These are phyloP conservation scores for Coelastrella sp. DNA, from an alignment of 139 green algal species.

Conservation along the genomic window DNA sequence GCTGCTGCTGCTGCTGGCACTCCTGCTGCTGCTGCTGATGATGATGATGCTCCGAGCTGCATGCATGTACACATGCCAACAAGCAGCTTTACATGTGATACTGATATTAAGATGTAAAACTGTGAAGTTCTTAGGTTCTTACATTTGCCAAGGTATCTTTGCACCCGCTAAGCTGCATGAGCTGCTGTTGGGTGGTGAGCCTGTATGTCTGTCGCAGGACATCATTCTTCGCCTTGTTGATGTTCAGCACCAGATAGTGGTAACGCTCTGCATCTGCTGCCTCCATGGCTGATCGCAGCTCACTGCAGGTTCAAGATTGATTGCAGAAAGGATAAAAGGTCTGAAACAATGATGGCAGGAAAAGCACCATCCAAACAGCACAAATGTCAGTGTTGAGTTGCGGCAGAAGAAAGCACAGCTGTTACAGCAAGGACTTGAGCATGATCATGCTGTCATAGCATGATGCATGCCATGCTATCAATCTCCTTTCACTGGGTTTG, in stretches of 20 bases:
- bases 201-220: slow-evolving; percentile 6
- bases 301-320: not conserved
- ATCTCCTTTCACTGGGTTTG: no score
- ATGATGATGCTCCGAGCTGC: no score
- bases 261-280: not conserved
- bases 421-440: no score
- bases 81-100: no score
- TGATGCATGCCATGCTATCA: no score
- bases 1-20: no score
- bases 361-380: no score
- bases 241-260: not conserved
- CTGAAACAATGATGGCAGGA: not conserved
- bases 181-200: slow-evolving; percentile 19
- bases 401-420: no score
- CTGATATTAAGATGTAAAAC: not conserved
- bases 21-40: not conserved
- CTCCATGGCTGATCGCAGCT: slow-evolving; percentile 3
- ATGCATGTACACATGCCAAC: no score
- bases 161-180: slow-evolving; percentile 29
- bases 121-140: not conserved
- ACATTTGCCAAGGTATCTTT: slow-evolving; percentile 40
- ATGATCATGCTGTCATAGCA: no score
- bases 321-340: not conserved
- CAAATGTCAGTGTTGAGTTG: no score
- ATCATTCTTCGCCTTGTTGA: not conserved